Evolutionary conservation across 2,329 filamentous ascomycete genomes (phyloP).

Genomic region (Diplodia seriata): DNA sequence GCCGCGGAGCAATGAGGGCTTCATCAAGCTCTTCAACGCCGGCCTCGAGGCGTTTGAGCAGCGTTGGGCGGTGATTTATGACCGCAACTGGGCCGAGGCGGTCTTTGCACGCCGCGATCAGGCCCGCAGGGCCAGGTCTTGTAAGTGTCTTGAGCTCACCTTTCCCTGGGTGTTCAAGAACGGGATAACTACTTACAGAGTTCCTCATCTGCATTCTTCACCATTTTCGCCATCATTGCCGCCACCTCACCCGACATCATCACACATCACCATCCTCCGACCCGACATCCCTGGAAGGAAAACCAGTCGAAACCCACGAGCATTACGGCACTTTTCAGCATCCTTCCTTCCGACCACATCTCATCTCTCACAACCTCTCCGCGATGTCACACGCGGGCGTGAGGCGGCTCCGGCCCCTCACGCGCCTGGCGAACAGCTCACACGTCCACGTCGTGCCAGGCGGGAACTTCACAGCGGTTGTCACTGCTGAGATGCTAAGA

Average conservation of each 20-base stretch:
- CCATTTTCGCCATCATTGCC: not conserved
- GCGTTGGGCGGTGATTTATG: not conserved
- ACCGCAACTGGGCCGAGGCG: not conserved
- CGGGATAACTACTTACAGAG: conserved; percentile 10
- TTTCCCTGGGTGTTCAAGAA: not conserved
- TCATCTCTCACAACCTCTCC: not conserved
- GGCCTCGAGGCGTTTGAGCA: not conserved
- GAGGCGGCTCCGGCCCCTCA: not conserved
- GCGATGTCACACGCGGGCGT: not conserved
- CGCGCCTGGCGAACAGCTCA: conserved; percentile 13
- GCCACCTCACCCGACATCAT: not conserved
- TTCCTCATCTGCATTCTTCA: not conserved
- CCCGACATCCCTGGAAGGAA: not conserved
- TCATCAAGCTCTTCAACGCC: not conserved
- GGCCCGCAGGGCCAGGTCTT: not conserved
- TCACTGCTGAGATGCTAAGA: conserved; percentile 15
- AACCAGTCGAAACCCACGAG: no score
- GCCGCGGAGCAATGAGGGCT: not conserved
- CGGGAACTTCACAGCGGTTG: conserved; percentile 6
- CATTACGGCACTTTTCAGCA: not conserved
- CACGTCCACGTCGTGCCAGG: conserved; percentile 28
- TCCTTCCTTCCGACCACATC: not conserved
- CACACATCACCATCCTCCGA: not conserved
- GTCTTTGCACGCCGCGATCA: not conserved
- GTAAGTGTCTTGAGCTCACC: not conserved